A percentile compares a stretch with the other conserved stretches of the same genome.
phyloP scores from a whole-genome alignment of 1,139 yeast genomes.

The Yamadazyma atmosphaerica region DNA sequence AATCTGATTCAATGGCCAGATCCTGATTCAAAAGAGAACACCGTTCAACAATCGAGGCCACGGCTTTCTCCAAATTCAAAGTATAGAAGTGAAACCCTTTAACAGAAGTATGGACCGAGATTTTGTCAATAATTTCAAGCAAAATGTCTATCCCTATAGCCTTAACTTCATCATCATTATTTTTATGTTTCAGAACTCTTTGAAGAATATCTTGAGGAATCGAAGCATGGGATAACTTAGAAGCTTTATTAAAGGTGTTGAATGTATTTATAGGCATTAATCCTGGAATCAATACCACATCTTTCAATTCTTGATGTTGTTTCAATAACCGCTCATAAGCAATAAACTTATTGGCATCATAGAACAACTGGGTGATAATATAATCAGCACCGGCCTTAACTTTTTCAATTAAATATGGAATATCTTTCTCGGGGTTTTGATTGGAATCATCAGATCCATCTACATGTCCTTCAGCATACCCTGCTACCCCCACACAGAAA shows the following conservation, averaged over 20 bases:
- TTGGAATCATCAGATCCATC: constrained; percentile 66
- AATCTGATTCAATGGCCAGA: constrained; percentile 24
- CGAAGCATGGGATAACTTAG: constrained; percentile 86
- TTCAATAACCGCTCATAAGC: constrained; percentile 36
- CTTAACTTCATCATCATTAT: constrained; percentile 86
- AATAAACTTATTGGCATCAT: constrained; percentile 42
- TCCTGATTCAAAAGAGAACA: constrained; percentile 49
- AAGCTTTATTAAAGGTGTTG: constrained; percentile 81
- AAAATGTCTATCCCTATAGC: constrained; percentile 77
- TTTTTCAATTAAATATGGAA: constrained; percentile 64
- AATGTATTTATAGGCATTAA: constrained; percentile 95
- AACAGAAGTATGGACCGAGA: constrained; percentile 53
- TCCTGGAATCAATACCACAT: constrained; percentile 79
- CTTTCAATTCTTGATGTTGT: constrained; percentile 33
- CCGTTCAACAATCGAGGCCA: constrained; percentile 76
- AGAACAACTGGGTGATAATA: constrained; percentile 47
- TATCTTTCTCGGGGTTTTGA: constrained; percentile 64
- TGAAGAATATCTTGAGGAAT: constrained; percentile 54
- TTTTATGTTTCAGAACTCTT: constrained; percentile 55
- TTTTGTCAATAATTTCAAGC: constrained; percentile 58
- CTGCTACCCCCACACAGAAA: constrained; percentile 90
- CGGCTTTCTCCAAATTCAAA: constrained; percentile 84
- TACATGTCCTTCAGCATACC: constrained; percentile 95
- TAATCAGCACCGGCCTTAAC: constrained; percentile 51
- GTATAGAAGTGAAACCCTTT: constrained; percentile 91